A percentile compares a stretch with the other conserved stretches of the same genome.
Evolutionary conservation across 352 stramenopile species (phyloP).

Genomic region (Blastocystis sp.): DNA sequence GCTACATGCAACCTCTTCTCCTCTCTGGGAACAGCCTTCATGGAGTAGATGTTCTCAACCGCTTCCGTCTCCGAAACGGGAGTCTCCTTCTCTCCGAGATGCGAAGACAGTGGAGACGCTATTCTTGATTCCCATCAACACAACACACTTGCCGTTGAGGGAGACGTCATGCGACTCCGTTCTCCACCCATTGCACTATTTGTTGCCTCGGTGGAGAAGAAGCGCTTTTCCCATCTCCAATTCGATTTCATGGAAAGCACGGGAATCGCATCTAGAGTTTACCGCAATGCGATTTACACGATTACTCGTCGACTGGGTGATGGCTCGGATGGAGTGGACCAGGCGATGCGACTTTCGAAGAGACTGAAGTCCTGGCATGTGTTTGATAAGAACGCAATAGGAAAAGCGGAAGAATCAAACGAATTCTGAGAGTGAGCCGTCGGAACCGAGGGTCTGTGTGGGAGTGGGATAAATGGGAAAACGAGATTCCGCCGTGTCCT

Average conservation of each 20-base stretch:
- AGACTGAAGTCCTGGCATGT: background rate
- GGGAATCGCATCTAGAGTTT: background rate
- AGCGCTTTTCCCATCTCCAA: background rate
- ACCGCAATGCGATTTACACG: background rate
- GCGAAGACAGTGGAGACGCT: too few species aligned
- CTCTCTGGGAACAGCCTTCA: background rate
- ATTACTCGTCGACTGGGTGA: background rate
- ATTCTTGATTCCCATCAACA: too few species aligned
- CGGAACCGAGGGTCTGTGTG: too few species aligned
- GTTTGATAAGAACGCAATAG: background rate
- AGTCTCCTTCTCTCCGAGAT: too few species aligned
- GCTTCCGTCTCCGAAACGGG: background rate
- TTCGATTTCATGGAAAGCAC: background rate
- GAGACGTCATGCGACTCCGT: background rate
- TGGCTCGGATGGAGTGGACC: background rate
- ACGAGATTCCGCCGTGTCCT: background rate
- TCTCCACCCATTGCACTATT: background rate
- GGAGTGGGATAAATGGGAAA: background rate
- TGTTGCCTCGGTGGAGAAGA: background rate
- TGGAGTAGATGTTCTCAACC: background rate
- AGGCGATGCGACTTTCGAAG: background rate
- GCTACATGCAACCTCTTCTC: background rate
- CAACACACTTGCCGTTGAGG: too few species aligned
- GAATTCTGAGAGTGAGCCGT: background rate
- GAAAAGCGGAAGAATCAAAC: background rate